Evolutionary conservation across 768 basidiomycete species (phyloP).

Genomic region (Leucocoprinus sp.): DNA sequence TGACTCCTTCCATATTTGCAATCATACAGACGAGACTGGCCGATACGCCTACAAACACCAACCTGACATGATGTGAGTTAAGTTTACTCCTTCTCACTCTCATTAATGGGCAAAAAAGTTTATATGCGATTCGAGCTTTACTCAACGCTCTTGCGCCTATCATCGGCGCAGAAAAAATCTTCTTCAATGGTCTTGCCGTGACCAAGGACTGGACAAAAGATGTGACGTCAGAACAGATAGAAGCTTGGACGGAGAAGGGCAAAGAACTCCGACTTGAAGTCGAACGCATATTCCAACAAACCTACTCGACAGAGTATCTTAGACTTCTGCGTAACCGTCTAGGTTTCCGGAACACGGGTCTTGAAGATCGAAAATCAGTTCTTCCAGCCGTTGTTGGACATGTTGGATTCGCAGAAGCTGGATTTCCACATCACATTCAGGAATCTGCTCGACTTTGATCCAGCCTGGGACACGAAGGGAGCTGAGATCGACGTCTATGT

Average conservation of each 20-base stretch:
- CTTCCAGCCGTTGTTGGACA: conserved; percentile 59
- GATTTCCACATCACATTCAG: conserved; percentile 90
- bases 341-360: conserved; percentile 51
- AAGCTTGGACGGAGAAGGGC: conserved; percentile 55
- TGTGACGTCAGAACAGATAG: conserved; percentile 41
- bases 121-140: conserved; percentile 74
- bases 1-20: conserved; percentile 80
- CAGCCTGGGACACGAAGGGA: conserved; percentile 17
- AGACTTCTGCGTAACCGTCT: conserved; percentile 72
- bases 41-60: conserved; percentile 76
- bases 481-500: conserved; percentile 32
- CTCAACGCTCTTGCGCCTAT: conserved; percentile 76
- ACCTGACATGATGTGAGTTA: conserved; percentile 68
- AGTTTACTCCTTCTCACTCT: neutral
- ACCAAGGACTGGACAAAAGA: conserved; percentile 57
- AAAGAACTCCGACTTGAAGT: conserved; percentile 51
- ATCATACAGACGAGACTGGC: conserved; percentile 74
- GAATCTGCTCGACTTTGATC: conserved; percentile 53
- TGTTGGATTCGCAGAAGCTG: conserved; percentile 66
- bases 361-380: conserved; percentile 53
- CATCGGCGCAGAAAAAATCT: conserved; percentile 68
- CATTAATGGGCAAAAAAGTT: conserved; percentile 1
- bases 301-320: conserved; percentile 57
- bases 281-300: conserved; percentile 49
- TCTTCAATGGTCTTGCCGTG: conserved; percentile 42